Percentiles rank a stretch among this genome's conserved stretches.
Conservation (phyloP, 257 asterid genomes). For the Striga asiatica region DNA sequence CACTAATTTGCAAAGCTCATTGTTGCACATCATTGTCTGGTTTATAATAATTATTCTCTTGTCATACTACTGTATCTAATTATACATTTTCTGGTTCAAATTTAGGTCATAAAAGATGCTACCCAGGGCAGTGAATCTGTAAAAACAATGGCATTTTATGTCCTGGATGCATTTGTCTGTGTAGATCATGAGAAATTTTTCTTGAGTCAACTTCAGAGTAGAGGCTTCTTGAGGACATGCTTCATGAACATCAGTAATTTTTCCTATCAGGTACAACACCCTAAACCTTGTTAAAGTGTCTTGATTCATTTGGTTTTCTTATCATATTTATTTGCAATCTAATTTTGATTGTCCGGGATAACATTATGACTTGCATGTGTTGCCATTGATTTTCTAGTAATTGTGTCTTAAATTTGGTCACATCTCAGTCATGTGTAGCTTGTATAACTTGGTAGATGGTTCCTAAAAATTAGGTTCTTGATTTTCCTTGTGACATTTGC, state of each 20-base stretch:
- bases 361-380: not conserved
- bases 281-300: not conserved
- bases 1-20: not conserved
- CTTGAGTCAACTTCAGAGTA: slow-evolving; percentile 78
- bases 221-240: slow-evolving; percentile 87
- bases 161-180: slow-evolving; percentile 71
- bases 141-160: slow-evolving; percentile 65
- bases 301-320: not conserved
- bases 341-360: not conserved
- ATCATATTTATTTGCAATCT: not conserved
- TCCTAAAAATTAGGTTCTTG: no score
- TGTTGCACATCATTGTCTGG: not conserved
- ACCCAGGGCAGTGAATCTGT: slow-evolving; percentile 82
- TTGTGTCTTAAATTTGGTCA: no score
- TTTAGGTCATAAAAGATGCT: slow-evolving; percentile 80
- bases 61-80: not conserved
- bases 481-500: no score
- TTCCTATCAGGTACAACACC: slow-evolving; percentile 60
- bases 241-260: slow-evolving; percentile 57
- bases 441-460: no score
- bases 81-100: slow-evolving; percentile 8
- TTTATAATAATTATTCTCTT: slow-evolving; percentile 2
- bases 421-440: no score
- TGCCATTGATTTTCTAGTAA: not conserved
- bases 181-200: slow-evolving; percentile 84